Evolutionary conservation across 116 monocot species (phyloP).

Genomic region (Dioscorea cayenensis): DNA sequence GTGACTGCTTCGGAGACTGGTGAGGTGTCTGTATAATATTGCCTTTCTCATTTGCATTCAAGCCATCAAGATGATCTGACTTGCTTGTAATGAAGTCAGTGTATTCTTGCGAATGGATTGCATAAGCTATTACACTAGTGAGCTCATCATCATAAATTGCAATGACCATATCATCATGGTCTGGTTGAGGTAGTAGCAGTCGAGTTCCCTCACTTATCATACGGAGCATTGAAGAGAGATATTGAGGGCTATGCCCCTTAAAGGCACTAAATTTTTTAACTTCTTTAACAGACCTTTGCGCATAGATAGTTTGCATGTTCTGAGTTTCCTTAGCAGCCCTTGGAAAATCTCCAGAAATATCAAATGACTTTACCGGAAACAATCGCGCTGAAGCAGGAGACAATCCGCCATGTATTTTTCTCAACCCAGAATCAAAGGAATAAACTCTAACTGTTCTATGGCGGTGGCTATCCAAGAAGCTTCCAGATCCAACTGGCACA

Average conservation of each 20-base stretch:
- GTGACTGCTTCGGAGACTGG: constrained; percentile 4
- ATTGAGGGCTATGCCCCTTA: constrained; percentile 31
- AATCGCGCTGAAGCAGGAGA: constrained; percentile 24
- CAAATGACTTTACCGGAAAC: constrained; percentile 34
- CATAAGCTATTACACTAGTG: constrained; percentile 78
- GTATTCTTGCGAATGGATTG: constrained; percentile 67
- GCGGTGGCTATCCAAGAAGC: constrained; percentile 20
- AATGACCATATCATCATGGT: constrained; percentile 39
- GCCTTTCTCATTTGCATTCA: constrained; percentile 4
- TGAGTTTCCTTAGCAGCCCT: constrained; percentile 10
- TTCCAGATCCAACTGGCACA: constrained; percentile 17
- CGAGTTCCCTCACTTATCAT: constrained; percentile 54
- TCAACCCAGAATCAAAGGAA: constrained; percentile 73
- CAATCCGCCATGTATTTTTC: constrained; percentile 25
- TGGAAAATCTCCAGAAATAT: constrained; percentile 24
- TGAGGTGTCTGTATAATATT: not conserved
- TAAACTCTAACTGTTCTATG: constrained; percentile 45
- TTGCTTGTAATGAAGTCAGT: constrained; percentile 31
- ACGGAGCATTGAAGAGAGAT: constrained; percentile 37
- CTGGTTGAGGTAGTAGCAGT: constrained; percentile 45
- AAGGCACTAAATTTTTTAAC: constrained; percentile 35
- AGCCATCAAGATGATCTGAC: constrained; percentile 2
- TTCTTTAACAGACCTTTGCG: constrained; percentile 35
- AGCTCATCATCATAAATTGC: constrained; percentile 90
- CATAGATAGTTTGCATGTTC: constrained; percentile 34